Conservation (phyloP, 208 protist species). For the Trypanosoma scelopori region DNA sequence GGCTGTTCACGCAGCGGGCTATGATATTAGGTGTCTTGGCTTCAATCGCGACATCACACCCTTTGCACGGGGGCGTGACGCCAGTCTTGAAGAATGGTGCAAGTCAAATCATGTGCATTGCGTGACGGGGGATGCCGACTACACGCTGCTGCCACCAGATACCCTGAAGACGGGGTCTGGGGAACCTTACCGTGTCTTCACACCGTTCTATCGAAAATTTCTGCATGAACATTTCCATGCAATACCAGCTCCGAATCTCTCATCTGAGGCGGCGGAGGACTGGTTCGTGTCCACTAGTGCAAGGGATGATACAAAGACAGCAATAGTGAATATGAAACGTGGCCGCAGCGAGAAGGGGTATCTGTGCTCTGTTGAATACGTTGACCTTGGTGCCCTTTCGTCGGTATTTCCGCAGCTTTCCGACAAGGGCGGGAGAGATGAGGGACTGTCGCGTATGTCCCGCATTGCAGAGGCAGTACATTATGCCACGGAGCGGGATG, state of each 20-base stretch:
- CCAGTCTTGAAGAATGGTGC: constrained; percentile 42
- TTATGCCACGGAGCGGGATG: constrained; percentile 48
- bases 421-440: constrained; percentile 50
- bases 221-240: constrained; percentile 35
- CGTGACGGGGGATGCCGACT: constrained; percentile 46
- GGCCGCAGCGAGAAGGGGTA: constrained; percentile 23
- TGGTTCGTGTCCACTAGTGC: constrained; percentile 18
- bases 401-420: constrained; percentile 26
- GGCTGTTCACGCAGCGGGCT: constrained; percentile 35
- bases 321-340: constrained; percentile 12
- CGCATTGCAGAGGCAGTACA: constrained; percentile 30
- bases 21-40: constrained; percentile 46
- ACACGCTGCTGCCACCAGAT: constrained; percentile 54
- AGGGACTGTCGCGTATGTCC: constrained; percentile 38
- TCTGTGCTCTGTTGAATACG: neutral
- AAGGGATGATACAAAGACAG: constrained; percentile 6
- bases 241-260: constrained; percentile 29
- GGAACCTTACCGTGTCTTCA: constrained; percentile 76
- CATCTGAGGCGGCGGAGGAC: constrained; percentile 14
- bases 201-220: constrained; percentile 63
- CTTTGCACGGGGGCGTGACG: constrained; percentile 59
- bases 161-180: constrained; percentile 34
- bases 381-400: constrained; percentile 22
- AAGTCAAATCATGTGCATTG: constrained; percentile 25
- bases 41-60: constrained; percentile 81